Conservation (phyloP, 1,284 basidiomycete genomes). For the Neonothopanus nambi region DNA sequence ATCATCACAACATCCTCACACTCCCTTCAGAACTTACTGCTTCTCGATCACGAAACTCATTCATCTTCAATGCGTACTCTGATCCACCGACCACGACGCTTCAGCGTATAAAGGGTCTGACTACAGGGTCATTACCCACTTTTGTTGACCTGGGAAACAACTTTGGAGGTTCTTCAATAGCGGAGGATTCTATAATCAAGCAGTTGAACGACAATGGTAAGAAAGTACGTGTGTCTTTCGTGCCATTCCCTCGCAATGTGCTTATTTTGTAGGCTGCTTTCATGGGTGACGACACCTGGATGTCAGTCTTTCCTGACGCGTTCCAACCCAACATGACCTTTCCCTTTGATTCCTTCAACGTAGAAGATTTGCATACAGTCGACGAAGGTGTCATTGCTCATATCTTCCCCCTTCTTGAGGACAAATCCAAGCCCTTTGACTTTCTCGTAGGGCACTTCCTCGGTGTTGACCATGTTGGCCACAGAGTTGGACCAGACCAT, state of each 20-base stretch:
- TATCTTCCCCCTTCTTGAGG: constrained; percentile 78
- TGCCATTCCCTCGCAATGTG: not conserved
- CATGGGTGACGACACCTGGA: constrained; percentile 98
- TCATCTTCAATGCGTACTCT: constrained; percentile 87
- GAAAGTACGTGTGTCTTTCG: constrained; percentile 52
- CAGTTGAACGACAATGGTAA: constrained; percentile 58
- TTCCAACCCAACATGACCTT: constrained; percentile 75
- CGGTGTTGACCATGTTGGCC: constrained; percentile 97
- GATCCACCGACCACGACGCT: constrained; percentile 97
- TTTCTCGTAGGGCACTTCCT: constrained; percentile 92
- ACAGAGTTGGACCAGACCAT: constrained; percentile 90
- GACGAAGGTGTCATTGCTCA: constrained; percentile 87
- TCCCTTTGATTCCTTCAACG: constrained; percentile 97
- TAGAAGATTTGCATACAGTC: constrained; percentile 96
- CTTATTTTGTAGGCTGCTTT: constrained; percentile 59
- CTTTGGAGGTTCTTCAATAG: constrained; percentile 84
- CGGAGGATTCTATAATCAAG: constrained; percentile 83
- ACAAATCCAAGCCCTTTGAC: constrained; percentile 51
- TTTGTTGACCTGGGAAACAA: constrained; percentile 94
- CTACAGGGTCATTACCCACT: constrained; percentile 94
- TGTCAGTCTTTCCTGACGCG: constrained; percentile 79
- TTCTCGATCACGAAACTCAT: constrained; percentile 65
- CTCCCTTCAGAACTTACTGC: constrained; percentile 75
- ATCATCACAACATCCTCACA: constrained; percentile 83
- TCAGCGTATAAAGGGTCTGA: constrained; percentile 93